Evolutionary conservation across 2,329 filamentous ascomycete genomes (phyloP).

Genomic region (Periconia digitata): DNA sequence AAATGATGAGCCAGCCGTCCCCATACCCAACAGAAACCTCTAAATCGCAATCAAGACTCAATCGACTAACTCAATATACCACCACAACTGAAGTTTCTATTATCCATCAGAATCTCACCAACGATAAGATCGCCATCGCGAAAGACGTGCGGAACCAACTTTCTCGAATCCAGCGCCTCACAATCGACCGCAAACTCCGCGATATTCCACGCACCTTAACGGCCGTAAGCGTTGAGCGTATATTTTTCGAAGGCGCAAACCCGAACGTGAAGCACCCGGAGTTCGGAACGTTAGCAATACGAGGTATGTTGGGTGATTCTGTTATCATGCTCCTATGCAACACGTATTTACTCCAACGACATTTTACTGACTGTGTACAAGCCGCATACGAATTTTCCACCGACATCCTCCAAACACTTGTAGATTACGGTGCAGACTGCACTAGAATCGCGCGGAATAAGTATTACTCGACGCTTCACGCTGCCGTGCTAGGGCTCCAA

Average conservation of each 20-base stretch:
- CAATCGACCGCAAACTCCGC: conserved; percentile 31
- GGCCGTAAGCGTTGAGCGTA: conserved; percentile 25
- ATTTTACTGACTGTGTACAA: too few species aligned
- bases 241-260: conserved; percentile 34
- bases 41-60: conserved; percentile 11
- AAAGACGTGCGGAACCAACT: conserved; percentile 28
- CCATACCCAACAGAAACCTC: conserved; percentile 4
- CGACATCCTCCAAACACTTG: conserved; percentile 22
- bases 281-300: conserved; percentile 32
- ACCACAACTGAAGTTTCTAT: conserved; percentile 29
- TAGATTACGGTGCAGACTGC: conserved; percentile 36
- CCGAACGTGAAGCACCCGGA: conserved; percentile 32
- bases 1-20: conserved; percentile 8
- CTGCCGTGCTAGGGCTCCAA: conserved; percentile 27
- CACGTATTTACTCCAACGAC: too few species aligned
- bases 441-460: conserved; percentile 15
- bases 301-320: too few species aligned
- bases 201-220: conserved; percentile 28
- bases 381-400: conserved; percentile 30
- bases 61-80: conserved; percentile 8
- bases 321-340: too few species aligned
- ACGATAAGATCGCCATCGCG: conserved; percentile 32
- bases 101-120: conserved; percentile 27
- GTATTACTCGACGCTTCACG: conserved; percentile 32
- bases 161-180: conserved; percentile 24